Conservation (phyloP, 176 grass and related monocot species). For the Themeda triandra region DNA sequence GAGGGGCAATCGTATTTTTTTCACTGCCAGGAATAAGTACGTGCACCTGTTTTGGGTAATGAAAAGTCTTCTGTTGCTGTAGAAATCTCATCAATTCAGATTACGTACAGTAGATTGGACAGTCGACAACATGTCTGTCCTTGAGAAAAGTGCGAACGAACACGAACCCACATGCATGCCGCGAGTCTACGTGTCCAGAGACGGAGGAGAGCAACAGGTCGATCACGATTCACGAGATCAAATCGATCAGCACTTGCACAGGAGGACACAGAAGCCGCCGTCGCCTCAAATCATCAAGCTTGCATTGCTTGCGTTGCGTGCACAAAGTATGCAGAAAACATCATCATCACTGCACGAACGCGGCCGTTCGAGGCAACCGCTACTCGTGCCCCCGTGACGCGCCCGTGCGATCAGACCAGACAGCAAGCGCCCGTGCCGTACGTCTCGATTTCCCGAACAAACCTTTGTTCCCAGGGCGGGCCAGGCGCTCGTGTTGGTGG, state of each 20-base stretch:
- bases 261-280: background rate
- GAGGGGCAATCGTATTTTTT: background rate
- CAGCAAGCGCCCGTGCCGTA: too few species aligned
- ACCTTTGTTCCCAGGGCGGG: too few species aligned
- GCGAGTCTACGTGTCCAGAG: background rate
- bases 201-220: background rate
- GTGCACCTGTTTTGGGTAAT: background rate
- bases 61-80: background rate
- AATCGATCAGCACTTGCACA: background rate
- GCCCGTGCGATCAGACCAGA: too few species aligned
- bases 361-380: too few species aligned
- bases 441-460: too few species aligned
- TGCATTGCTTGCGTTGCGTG: background rate
- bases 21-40: background rate
- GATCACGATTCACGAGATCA: conserved; percentile 30
- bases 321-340: too few species aligned
- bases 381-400: too few species aligned
- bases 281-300: background rate
- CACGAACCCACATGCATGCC: background rate
- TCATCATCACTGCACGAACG: too few species aligned
- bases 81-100: background rate
- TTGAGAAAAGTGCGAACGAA: too few species aligned
- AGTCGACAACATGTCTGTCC: too few species aligned
- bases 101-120: too few species aligned
- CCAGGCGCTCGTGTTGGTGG: too few species aligned